These are phyloP conservation scores for Sordariomycetes sp. DNA, from an alignment of 2,329 filamentous ascomycete species.

Conservation along the genomic window DNA sequence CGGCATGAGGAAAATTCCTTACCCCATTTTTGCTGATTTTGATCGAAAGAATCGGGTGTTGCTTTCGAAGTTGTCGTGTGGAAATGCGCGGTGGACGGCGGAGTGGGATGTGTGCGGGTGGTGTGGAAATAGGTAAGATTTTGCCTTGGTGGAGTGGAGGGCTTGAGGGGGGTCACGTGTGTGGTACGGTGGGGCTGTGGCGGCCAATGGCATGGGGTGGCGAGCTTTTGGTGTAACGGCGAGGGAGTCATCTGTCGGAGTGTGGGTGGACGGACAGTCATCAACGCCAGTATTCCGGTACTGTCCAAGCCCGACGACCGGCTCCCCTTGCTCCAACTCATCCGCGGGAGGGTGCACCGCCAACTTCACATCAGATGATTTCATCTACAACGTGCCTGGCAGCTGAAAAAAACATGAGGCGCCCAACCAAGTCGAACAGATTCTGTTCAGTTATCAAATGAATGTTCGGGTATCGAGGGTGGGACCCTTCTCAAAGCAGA, in stretches of 20 bases:
- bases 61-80: constrained; percentile 1
- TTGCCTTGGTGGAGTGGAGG: constrained; percentile 1
- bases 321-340: no score
- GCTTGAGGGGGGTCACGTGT: constrained; percentile 3
- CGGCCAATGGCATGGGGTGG: not conserved
- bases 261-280: not conserved
- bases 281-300: not conserved
- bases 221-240: not conserved
- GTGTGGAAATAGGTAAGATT: constrained; percentile 2
- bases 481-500: not conserved
- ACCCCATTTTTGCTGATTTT: constrained; percentile 5
- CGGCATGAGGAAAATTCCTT: not conserved
- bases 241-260: not conserved
- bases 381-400: no score
- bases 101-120: not conserved
- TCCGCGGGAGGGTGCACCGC: no score
- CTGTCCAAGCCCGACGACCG: not conserved
- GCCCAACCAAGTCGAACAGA: not conserved
- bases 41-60: constrained; percentile 4
- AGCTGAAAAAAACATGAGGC: not conserved
- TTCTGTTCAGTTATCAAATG: not conserved
- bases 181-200: not conserved
- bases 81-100: not conserved
- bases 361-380: no score
- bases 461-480: not conserved